Percentiles rank a stretch among this genome's conserved stretches.
These are phyloP conservation scores for Candida khao-thaluensis DNA, from an alignment of 805 yeast species.

Conservation along the genomic window DNA sequence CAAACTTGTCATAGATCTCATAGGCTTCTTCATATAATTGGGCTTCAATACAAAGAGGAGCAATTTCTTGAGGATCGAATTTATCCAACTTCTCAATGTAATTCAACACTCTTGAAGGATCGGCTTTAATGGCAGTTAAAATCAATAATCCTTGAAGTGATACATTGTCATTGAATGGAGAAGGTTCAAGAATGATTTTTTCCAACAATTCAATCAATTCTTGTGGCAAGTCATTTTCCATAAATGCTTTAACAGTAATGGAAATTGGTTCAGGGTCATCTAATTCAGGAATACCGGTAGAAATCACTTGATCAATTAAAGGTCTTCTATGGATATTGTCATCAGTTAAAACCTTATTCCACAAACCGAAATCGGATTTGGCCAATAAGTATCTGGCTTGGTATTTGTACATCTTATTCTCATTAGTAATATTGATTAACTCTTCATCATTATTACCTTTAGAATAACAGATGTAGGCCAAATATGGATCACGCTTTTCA, in stretches of 20 bases:
- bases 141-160: constrained; percentile 91
- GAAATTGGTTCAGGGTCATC: constrained; percentile 93
- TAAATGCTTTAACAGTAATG: constrained; percentile 89
- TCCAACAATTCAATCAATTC: constrained; percentile 94
- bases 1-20: constrained; percentile 85
- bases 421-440: constrained; percentile 88
- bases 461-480: constrained; percentile 96
- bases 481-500: constrained; percentile 97
- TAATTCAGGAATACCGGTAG: constrained; percentile 93
- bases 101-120: constrained; percentile 75
- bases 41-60: constrained; percentile 85
- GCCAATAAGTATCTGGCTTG: constrained; percentile 94
- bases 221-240: constrained; percentile 89
- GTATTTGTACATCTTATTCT: constrained; percentile 96
- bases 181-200: constrained; percentile 94
- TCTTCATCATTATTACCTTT: constrained; percentile 92
- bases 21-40: constrained; percentile 91
- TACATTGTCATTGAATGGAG: constrained; percentile 93
- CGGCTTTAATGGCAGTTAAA: constrained; percentile 94
- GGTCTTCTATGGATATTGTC: constrained; percentile 88
- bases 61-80: constrained; percentile 91
- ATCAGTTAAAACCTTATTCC: constrained; percentile 73
- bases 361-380: constrained; percentile 81
- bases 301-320: constrained; percentile 89
- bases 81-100: constrained; percentile 89